A percentile compares a stretch with the other conserved stretches of the same genome.
Conservation (phyloP, 768 basidiomycete species). For the Galerina sulciceps region DNA sequence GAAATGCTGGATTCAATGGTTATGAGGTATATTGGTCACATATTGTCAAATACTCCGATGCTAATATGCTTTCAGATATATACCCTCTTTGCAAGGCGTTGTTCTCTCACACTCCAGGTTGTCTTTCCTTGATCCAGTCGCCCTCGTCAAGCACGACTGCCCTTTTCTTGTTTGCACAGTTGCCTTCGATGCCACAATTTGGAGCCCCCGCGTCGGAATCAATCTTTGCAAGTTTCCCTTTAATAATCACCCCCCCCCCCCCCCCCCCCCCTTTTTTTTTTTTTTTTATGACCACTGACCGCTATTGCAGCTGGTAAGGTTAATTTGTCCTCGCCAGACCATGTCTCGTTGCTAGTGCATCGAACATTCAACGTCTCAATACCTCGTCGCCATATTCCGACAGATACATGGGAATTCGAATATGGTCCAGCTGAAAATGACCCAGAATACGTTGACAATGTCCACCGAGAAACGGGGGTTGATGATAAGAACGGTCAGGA, state of each 20-base stretch:
- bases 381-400: slow-evolving; percentile 88
- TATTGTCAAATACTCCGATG: neutral
- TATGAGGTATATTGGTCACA: slow-evolving; percentile 72
- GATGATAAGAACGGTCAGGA: slow-evolving; percentile 24
- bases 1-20: slow-evolving; percentile 95
- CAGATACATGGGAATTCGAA: slow-evolving; percentile 82
- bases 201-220: slow-evolving; percentile 86
- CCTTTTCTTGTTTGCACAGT: slow-evolving; percentile 81
- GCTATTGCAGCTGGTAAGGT: slow-evolving; percentile 72
- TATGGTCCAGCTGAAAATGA: slow-evolving; percentile 84
- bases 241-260: neutral
- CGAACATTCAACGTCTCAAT: slow-evolving; percentile 96
- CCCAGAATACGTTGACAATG: slow-evolving; percentile 60
- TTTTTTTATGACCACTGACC: slow-evolving; percentile 6
- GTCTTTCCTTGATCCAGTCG: slow-evolving; percentile 64
- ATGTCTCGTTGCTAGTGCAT: slow-evolving; percentile 87
- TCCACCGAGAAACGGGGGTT: slow-evolving; percentile 27
- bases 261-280: neutral
- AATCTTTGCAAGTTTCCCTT: slow-evolving; percentile 62
- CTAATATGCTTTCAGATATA: slow-evolving; percentile 62
- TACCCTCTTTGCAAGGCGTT: slow-evolving; percentile 85
- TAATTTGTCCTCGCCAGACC: slow-evolving; percentile 89
- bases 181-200: slow-evolving; percentile 82
- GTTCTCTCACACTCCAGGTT: slow-evolving; percentile 86
- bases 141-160: slow-evolving; percentile 77